Base-by-base conservation (phyloP, 2,329 filamentous ascomycete species). In the Zasmidium cellare region DNA sequence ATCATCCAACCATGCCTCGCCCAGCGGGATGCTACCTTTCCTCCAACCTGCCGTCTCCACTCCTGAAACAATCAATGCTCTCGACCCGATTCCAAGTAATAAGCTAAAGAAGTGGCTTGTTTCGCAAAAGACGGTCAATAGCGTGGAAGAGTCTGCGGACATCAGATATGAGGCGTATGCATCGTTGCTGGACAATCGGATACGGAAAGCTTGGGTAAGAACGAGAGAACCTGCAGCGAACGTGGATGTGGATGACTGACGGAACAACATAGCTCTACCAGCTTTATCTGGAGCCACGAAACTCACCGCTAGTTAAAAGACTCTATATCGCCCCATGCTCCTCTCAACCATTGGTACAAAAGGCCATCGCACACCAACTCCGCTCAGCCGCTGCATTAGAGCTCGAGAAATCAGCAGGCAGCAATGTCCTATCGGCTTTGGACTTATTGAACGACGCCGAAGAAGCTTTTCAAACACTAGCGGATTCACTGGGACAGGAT, bases 1-100 rank as follows among this genome's bases (percentile, higher is more conserved):
- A 3, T 96, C 92, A 3, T 96, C 86, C 67, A 97, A 97, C 74
- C 94, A 97, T 78, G 92, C 93, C 52, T 96, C 92, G 1, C 93
- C 93, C 0, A 88, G 87, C 20, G 92, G 93, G 57, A 82, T 87
- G n/a, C 82, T 97, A 14, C 94, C 94, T 0, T 97, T 96, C 76
- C 82, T 99, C 46, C 82, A 93, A 9, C 88, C 90, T 9, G 67
- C 68, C 66, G 35, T 57, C 11, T 41, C 66, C 22, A 48, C 62
- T 35, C 62, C 65, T 14, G 64, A 62, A 49, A 60, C 74, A 18
- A 63, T 67, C 14, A 67, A 78, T 28, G 74, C 76, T 51, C 62
- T 74, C 24, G 74, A 76, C 52, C 70, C 75, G 7, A 70, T 92
- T 3, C 75, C 85, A 0, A 84, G 87, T 2, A 83, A 78, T 64